A percentile compares a stretch with the other conserved stretches of the same genome.
phyloP scores from a whole-genome alignment of 352 stramenopile genomes.

The Globisporangium polare region DNA sequence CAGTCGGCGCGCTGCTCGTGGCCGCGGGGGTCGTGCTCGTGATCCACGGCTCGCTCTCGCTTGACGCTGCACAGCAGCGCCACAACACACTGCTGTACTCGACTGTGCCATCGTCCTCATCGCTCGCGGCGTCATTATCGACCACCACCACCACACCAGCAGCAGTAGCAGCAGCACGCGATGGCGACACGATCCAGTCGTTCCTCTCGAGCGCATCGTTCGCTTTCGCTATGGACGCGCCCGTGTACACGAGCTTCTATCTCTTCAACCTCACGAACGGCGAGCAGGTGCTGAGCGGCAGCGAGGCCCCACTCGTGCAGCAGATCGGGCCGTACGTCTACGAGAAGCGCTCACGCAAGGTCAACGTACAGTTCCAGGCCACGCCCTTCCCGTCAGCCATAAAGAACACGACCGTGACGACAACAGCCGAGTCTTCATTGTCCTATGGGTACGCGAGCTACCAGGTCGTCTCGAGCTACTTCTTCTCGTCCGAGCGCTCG shows the following conservation, averaged over 20 bases:
- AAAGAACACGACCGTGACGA: not conserved
- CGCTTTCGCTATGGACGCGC: conserved; percentile 43
- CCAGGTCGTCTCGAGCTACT: conserved; percentile 35
- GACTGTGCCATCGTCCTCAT: not conserved
- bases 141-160: not conserved
- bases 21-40: conserved; percentile 22
- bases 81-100: conserved; percentile 11
- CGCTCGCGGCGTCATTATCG: conserved; percentile 1
- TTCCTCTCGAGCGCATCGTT: conserved; percentile 32
- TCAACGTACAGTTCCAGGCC: conserved; percentile 41
- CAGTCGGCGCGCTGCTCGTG: conserved; percentile 19
- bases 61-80: conserved; percentile 18
- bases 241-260: conserved; percentile 55
- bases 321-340: conserved; percentile 71
- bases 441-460: conserved; percentile 49
- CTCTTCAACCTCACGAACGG: conserved; percentile 73
- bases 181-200: not conserved
- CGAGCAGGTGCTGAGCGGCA: conserved; percentile 28
- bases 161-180: not conserved
- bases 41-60: conserved; percentile 19
- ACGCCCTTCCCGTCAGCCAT: conserved; percentile 7
- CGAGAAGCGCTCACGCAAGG: conserved; percentile 53
- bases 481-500: conserved; percentile 46
- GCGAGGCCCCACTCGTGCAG: conserved; percentile 24
- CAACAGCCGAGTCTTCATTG: not conserved